phyloP scores from a whole-genome alignment of 768 basidiomycete species.

The Tylopilus intermedius region DNA sequence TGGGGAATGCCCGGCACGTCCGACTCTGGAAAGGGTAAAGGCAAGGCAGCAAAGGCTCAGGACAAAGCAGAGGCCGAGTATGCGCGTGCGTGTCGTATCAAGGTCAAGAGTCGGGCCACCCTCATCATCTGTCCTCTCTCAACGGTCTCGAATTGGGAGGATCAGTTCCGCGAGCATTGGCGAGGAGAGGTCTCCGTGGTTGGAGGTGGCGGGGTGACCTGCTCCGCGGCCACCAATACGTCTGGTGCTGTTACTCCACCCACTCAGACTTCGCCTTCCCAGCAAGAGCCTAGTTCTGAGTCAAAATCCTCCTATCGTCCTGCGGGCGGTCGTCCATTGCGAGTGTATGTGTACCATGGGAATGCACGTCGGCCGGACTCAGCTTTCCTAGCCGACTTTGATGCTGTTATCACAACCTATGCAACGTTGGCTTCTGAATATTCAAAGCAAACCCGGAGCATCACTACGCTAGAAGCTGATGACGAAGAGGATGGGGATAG shows the following conservation, averaged over 20 bases:
- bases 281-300: constrained; percentile 24
- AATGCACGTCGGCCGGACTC: constrained; percentile 82
- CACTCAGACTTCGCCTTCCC: constrained; percentile 31
- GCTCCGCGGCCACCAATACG: constrained; percentile 28
- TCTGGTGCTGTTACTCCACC: constrained; percentile 35
- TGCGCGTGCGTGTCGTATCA: constrained; percentile 68
- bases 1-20: constrained; percentile 75
- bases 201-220: constrained; percentile 61
- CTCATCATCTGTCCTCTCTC: constrained; percentile 95
- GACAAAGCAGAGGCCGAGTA: constrained; percentile 72
- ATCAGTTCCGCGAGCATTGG: constrained; percentile 98
- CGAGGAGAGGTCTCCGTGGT: constrained; percentile 77
- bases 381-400: constrained; percentile 86
- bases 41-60: constrained; percentile 59
- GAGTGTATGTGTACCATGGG: constrained; percentile 95
- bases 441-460: constrained; percentile 77
- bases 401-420: constrained; percentile 96
- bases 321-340: constrained; percentile 51
- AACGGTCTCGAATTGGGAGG: constrained; percentile 98
- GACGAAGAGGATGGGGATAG: constrained; percentile 65
- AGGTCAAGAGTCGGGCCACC: constrained; percentile 81
- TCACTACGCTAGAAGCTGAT: constrained; percentile 53
- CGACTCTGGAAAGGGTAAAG: constrained; percentile 50
- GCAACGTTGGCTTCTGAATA: constrained; percentile 93
- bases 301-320: constrained; percentile 31